Evolutionary conservation across 2,329 filamentous ascomycete genomes (phyloP).

Genomic region (Thielaviopsis euricoi): DNA sequence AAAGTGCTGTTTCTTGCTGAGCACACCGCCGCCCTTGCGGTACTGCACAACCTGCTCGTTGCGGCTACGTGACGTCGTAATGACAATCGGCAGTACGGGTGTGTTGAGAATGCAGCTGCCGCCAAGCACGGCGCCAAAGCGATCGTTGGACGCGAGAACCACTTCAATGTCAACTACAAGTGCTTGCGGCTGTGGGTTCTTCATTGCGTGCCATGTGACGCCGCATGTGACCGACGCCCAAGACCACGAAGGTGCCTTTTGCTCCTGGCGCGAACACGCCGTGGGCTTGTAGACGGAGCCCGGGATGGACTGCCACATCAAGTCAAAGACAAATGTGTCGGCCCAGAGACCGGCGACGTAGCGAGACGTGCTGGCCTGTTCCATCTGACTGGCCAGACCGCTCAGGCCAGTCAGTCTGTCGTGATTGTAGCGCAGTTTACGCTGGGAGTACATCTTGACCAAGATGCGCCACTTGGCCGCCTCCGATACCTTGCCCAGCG

Average conservation of each 20-base stretch:
- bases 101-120: conserved; percentile 11
- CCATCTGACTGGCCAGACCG: conserved; percentile 16
- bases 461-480: conserved; percentile 17
- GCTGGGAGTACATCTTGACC: conserved; percentile 17
- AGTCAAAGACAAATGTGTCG: conserved; percentile 10
- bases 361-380: conserved; percentile 13
- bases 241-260: conserved; percentile 11
- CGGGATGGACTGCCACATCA: conserved; percentile 11
- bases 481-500: conserved; percentile 9
- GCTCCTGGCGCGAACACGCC: conserved; percentile 3
- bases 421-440: conserved; percentile 13
- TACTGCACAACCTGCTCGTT: conserved; percentile 10
- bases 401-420: conserved; percentile 19
- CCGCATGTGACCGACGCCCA: conserved; percentile 10
- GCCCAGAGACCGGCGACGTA: conserved; percentile 19
- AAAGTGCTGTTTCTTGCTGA: conserved; percentile 11
- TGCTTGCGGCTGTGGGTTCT: conserved; percentile 10
- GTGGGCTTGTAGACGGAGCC: conserved; percentile 7
- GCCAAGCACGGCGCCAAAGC: conserved; percentile 7
- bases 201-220: conserved; percentile 12
- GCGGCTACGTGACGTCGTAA: conserved; percentile 4
- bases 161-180: conserved; percentile 11
- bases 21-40: conserved; percentile 9
- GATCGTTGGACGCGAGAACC: conserved; percentile 1
- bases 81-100: conserved; percentile 9